Percentiles rank a stretch among this genome's conserved stretches.
Evolutionary conservation across 2,329 filamentous ascomycete species (phyloP).

Genomic region (Pestalotiopsis sp.): DNA sequence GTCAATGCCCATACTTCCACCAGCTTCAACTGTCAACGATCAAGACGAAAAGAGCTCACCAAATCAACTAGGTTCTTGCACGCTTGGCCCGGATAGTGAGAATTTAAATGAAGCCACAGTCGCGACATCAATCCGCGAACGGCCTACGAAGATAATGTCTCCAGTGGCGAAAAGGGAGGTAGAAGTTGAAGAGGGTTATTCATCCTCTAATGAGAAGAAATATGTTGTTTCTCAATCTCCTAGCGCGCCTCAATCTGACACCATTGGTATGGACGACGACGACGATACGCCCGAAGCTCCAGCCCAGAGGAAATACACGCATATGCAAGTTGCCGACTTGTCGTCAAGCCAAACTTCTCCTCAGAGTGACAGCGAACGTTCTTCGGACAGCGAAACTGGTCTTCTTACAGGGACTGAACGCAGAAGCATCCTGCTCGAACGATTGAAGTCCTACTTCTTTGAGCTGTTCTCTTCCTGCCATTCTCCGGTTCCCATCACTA

Average conservation of each 20-base stretch:
- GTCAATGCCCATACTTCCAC: no score
- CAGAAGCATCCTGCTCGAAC: constrained; percentile 12
- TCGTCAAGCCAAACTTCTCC: constrained; percentile 1
- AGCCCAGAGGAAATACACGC: neutral
- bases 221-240: neutral
- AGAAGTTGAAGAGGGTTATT: neutral
- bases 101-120: no score
- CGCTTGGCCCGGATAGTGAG: no score
- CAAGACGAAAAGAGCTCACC: no score
- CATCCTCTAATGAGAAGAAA: neutral
- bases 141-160: neutral
- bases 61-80: no score
- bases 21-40: no score
- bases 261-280: neutral
- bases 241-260: neutral
- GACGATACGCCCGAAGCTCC: neutral
- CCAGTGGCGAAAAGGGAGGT: neutral
- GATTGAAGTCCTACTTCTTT: constrained; percentile 17
- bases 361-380: constrained; percentile 9
- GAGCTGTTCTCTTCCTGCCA: constrained; percentile 3
- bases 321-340: neutral
- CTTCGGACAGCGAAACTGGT: neutral
- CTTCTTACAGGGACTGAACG: neutral
- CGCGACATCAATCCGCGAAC: neutral
- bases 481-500: neutral